A percentile compares a stretch with the other conserved stretches of the same genome.
These are phyloP conservation scores for Auriscalpium microsporum DNA, from an alignment of 768 basidiomycete species.

Conservation along the genomic window DNA sequence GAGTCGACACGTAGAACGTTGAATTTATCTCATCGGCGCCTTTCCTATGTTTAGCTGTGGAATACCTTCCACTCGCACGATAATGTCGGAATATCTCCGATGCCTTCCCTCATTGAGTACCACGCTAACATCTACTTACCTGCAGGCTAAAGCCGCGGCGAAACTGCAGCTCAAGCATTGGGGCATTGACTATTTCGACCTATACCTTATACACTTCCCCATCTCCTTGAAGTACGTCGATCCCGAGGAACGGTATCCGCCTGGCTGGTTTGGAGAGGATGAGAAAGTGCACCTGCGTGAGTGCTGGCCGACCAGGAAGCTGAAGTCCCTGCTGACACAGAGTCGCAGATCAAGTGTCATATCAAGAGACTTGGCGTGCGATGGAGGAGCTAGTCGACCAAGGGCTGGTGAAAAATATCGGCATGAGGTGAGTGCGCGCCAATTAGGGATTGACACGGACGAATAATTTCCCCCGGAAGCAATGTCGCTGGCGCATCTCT, in stretches of 20 bases:
- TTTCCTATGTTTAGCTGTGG: slow-evolving; percentile 49
- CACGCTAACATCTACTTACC: neutral
- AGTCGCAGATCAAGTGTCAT: slow-evolving; percentile 48
- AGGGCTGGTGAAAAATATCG: slow-evolving; percentile 70
- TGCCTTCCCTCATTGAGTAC: neutral
- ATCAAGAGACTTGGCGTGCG: slow-evolving; percentile 77
- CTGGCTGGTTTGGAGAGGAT: slow-evolving; percentile 75
- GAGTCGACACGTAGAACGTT: too few relatives aligned
- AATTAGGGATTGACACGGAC: neutral
- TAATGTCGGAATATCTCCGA: slow-evolving; percentile 37
- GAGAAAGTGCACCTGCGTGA: slow-evolving; percentile 57
- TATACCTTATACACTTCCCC: slow-evolving; percentile 83
- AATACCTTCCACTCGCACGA: slow-evolving; percentile 82
- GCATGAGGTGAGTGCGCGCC: slow-evolving; percentile 44
- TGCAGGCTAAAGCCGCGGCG: slow-evolving; percentile 43
- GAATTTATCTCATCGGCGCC: neutral
- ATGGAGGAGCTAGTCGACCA: slow-evolving; percentile 75
- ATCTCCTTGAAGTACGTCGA: slow-evolving; percentile 76
- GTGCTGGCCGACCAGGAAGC: slow-evolving; percentile 14
- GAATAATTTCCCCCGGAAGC: slow-evolving; percentile 27
- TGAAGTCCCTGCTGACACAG: neutral
- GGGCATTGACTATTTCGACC: slow-evolving; percentile 80
- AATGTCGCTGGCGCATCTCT: slow-evolving; percentile 69
- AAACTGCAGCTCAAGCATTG: slow-evolving; percentile 68
- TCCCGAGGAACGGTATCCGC: slow-evolving; percentile 65